Base-by-base conservation (phyloP, 257 asterid species). In the Apocynum venetum region DNA sequence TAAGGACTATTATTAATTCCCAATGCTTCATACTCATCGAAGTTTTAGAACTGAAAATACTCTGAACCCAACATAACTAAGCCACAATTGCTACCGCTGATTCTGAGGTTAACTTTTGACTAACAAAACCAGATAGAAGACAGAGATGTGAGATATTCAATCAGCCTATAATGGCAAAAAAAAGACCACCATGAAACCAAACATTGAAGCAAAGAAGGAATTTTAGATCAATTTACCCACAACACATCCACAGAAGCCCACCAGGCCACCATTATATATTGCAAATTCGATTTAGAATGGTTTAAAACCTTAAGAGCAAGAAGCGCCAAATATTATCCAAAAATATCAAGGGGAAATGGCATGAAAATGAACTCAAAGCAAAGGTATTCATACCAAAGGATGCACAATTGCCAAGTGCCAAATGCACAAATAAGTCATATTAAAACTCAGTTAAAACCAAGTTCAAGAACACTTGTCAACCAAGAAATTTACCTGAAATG, bases 401-500 rank as follows among this genome's bases (percentile, higher is more conserved):
- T 36, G 41, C 55, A 36, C 7, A 47, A 60, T 60, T 13, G 6
- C 31, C 72, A 46, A 19, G 36, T 31, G 51, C 60, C 43, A 52
- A 77, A 71, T 11, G 43, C 19, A 67, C 47, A 52, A 67, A 41
- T 36, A 68, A 35, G 44, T 67, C 69, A 55, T 4, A 17, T 56
- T 63, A 53, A 13, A 74, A 20, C 49, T 40, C 15, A 5, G 68
- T 4, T 0, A 7, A 41, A 35, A 48, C 17, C 46, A 77, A 75
- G 53, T 17, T 56, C 25, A 74, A 73, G 59, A 41, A 25, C 56
- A 46, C 51, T 47, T 0, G 44, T 11, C 13, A 53, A 40, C 46
- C 43, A 72, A 66, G 69, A 59, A 55, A 49, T 75, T 80, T 76
- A 87, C 88, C 88, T 82, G 85, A 84, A 87, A 71, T 74, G 83